phyloP scores from a whole-genome alignment of 179 eudicot genomes.

The Sideroxylon spinosum region DNA sequence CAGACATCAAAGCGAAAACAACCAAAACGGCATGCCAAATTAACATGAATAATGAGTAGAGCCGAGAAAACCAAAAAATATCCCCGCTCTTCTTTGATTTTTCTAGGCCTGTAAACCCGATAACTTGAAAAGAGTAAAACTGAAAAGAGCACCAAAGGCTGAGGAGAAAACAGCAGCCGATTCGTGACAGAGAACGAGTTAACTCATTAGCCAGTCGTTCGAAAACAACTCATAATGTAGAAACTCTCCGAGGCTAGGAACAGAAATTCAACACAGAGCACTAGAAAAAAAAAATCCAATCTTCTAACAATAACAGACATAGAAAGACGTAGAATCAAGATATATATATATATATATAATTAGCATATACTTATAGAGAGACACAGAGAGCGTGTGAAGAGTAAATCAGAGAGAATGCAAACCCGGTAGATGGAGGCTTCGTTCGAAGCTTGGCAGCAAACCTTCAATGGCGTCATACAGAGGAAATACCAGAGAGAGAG shows the following conservation, averaged over 20 bases:
- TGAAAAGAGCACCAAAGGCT: background rate
- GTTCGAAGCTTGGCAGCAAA: conserved; percentile 5
- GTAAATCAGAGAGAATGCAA: background rate
- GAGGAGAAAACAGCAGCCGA: too few species aligned
- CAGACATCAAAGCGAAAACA: background rate
- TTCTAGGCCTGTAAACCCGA: background rate
- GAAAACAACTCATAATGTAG: too few species aligned
- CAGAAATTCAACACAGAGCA: background rate
- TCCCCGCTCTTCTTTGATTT: background rate
- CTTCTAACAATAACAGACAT: background rate
- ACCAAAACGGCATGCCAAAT: background rate
- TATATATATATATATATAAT: too few species aligned
- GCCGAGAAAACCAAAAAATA: background rate
- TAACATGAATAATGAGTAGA: background rate
- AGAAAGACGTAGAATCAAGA: background rate
- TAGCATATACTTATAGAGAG: background rate
- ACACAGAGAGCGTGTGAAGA: background rate
- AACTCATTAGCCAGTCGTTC: too few species aligned
- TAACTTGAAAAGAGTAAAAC: background rate
- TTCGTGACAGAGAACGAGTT: too few species aligned
- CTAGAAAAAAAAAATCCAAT: background rate
- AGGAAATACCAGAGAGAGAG: background rate
- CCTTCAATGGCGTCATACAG: conserved; percentile 11
- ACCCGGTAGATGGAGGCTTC: background rate
- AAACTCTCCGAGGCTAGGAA: too few species aligned